Conservation (phyloP, 1,284 basidiomycete species). For the Cronartium quercuum region DNA sequence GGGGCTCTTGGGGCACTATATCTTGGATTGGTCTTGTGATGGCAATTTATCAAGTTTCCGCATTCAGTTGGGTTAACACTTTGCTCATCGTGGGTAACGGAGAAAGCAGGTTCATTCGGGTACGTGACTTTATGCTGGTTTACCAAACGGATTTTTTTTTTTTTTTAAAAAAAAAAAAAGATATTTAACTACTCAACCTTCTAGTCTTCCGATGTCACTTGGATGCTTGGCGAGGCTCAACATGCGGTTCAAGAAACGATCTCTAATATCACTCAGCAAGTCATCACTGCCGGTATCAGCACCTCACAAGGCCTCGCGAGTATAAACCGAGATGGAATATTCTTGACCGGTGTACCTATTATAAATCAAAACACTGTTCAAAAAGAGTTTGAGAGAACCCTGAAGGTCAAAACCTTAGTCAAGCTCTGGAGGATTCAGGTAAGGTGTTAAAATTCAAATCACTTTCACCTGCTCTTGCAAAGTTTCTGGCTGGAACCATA, state of each 20-base stretch:
- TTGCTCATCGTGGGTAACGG: slow-evolving; percentile 18
- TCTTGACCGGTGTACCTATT: slow-evolving; percentile 26
- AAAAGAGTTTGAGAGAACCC: slow-evolving; percentile 30
- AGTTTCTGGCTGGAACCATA: neutral
- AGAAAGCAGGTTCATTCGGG: slow-evolving; percentile 24
- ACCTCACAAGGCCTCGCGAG: slow-evolving; percentile 27
- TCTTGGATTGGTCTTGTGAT: slow-evolving; percentile 32
- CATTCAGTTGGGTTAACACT: slow-evolving; percentile 35
- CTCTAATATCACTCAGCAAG: slow-evolving; percentile 27
- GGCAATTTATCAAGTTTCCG: slow-evolving; percentile 15
- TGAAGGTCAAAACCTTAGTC: slow-evolving; percentile 34
- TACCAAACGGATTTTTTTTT: neutral
- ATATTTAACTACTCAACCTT: neutral
- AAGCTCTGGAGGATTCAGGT: slow-evolving; percentile 36
- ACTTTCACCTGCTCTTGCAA: neutral
- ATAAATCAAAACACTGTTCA: slow-evolving; percentile 18
- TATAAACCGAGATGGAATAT: slow-evolving; percentile 33
- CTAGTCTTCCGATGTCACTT: slow-evolving; percentile 27
- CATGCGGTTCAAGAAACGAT: slow-evolving; percentile 27
- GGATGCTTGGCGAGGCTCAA: slow-evolving; percentile 35
- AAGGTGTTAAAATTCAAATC: neutral
- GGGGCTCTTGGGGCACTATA: slow-evolving; percentile 26
- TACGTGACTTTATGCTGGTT: neutral
- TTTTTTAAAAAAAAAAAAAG: no score
- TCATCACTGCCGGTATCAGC: slow-evolving; percentile 20